phyloP scores from a whole-genome alignment of 371 early-diverging fungal species.

The Choanephora cucurbitarum region DNA sequence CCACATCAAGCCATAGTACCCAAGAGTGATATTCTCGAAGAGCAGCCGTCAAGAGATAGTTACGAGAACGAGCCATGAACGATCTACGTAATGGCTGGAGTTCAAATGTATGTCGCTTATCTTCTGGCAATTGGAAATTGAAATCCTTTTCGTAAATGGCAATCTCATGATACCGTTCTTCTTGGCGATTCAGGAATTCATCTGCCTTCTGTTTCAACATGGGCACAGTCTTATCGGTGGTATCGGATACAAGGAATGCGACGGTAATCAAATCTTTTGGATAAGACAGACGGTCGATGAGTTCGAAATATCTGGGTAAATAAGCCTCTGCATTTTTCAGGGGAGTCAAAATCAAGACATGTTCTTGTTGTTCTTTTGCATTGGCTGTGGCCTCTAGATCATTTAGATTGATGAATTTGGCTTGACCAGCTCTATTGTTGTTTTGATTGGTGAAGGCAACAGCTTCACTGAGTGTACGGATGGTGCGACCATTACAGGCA shows the following conservation, averaged over 20 bases:
- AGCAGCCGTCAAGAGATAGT: conserved; percentile 55
- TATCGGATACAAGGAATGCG: conserved; percentile 59
- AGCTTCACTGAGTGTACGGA: conserved; percentile 37
- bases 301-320: conserved; percentile 56
- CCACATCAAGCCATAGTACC: conserved; percentile 72
- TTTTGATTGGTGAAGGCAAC: conserved; percentile 19
- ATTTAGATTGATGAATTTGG: conserved; percentile 33
- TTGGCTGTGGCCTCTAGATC: conserved; percentile 27
- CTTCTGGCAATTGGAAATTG: conserved; percentile 46
- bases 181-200: conserved; percentile 25
- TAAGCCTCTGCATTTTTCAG: conserved; percentile 60
- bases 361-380: conserved; percentile 27
- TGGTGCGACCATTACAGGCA: conserved; percentile 33
- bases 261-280: conserved; percentile 59
- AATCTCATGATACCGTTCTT: conserved; percentile 49
- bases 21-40: conserved; percentile 58
- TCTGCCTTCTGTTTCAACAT: conserved; percentile 36
- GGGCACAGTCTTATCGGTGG: conserved; percentile 53
- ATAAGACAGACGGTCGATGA: conserved; percentile 51
- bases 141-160: conserved; percentile 59
- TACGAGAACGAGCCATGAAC: conserved; percentile 62
- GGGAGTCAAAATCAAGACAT: conserved; percentile 63
- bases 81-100: conserved; percentile 56
- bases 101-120: conserved; percentile 53
- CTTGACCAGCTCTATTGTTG: conserved; percentile 12